Evolutionary conservation across 768 basidiomycete genomes (phyloP), one percentile per base, ranked within the genome.

Genomic region (Asterophora parasitica): DNA sequence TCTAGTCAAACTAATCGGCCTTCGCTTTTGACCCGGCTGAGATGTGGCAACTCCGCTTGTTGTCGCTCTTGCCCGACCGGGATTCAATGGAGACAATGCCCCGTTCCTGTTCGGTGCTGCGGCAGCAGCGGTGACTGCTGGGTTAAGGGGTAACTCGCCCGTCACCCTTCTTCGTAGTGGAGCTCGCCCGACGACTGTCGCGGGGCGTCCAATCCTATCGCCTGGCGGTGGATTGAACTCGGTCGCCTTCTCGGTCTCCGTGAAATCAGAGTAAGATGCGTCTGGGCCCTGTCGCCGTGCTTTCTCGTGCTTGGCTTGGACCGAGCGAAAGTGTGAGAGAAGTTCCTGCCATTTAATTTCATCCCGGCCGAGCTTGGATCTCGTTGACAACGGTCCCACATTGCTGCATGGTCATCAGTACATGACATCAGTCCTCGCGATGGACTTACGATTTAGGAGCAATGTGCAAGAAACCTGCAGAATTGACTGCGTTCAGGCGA

Each of bases 301-400:
- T 61, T 93, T 94, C 69, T 98, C 94, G 61, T 98, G 94, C 57
- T 83, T 87, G 28, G 78, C 74, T 65, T 99, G 96, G 1, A 96
- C 83, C 0, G 79, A 71, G 13, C 94, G 84, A 73, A 99, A 99
- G 64, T 99, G 96, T 4, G 78, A 75, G 8, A 98, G 77, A 0
- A 99, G 76, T 51, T 98, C 96, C 60, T 85, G 84, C 96, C 96
- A 99, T 62, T 96, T 97, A 63, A 99, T 96, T 44, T 96, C 92
- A 35, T 90, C 92, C 19, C 88, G 79, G 3, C 76, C 75, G 26
- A 81, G 72, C 63, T 95, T 95, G 3, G 91, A 86, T 17, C 92
- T 81, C 15, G 82, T 72, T 2, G 82, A 61, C 39, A 69, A 59
- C 49, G 69, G 47, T n/a, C 64, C 63, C 4, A 68, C 53, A 9